These are phyloP conservation scores for Cnidoscolus chayamansa DNA, from an alignment of 441 rosid genomes.

Conservation along the genomic window DNA sequence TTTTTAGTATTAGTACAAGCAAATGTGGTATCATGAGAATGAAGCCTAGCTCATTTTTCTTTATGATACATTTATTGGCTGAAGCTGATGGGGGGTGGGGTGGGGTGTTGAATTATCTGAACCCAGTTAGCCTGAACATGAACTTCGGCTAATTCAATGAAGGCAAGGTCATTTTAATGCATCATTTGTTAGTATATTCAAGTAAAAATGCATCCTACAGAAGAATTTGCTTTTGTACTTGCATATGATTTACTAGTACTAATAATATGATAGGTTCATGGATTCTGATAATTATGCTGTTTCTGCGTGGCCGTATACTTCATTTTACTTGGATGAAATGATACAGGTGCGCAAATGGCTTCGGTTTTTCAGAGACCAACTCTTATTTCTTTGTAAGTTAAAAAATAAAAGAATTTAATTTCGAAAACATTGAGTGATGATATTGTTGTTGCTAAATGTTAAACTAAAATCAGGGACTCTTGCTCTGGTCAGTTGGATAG, in stretches of 20 bases:
- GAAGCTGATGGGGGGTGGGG: not conserved
- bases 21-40: not conserved
- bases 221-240: not conserved
- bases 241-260: not conserved
- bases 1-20: constrained; percentile 22
- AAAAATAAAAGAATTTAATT: no score
- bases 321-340: not conserved
- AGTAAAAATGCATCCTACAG: not conserved
- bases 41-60: not conserved
- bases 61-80: not conserved
- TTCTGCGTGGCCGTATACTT: no score
- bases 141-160: not conserved
- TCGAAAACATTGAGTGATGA: no score
- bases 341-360: not conserved
- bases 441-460: no score
- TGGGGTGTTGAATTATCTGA: not conserved
- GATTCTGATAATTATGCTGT: not conserved
- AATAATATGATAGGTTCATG: not conserved
- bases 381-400: no score
- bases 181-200: not conserved
- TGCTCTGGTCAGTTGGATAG: no score
- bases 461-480: no score
- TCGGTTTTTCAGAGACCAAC: no score
- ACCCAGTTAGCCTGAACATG: not conserved
- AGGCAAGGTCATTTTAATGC: no score